These are phyloP conservation scores for Leptoxyphium fumago DNA, from an alignment of 2,329 filamentous ascomycete genomes.

Conservation along the genomic window DNA sequence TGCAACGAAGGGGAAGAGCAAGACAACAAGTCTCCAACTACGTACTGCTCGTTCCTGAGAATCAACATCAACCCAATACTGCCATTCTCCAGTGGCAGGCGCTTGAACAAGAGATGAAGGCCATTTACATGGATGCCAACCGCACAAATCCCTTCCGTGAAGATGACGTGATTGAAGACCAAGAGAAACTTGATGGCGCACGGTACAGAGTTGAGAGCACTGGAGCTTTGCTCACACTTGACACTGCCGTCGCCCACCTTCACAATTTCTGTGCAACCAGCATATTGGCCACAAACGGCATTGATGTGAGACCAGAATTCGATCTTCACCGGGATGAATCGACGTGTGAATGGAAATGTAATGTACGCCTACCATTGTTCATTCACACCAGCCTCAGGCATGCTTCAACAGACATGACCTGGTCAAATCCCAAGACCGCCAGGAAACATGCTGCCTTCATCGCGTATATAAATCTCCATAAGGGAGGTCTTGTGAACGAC, in stretches of 20 bases:
- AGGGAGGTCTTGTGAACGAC: conserved; percentile 59
- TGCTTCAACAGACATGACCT: conserved; percentile 38
- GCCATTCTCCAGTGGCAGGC: conserved; percentile 45
- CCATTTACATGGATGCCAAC: conserved; percentile 50
- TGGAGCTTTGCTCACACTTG: conserved; percentile 53
- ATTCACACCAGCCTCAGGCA: conserved; percentile 48
- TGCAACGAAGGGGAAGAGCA: conserved; percentile 51
- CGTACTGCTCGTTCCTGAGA: conserved; percentile 34
- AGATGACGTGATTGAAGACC: conserved; percentile 11
- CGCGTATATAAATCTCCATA: conserved; percentile 57
- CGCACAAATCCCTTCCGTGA: conserved; percentile 25
- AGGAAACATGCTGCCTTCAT: conserved; percentile 72
- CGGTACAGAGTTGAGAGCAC: conserved; percentile 30
- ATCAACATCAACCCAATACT: conserved; percentile 20
- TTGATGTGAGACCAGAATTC: conserved; percentile 56
- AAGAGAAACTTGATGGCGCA: conserved; percentile 35
- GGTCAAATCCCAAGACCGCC: conserved; percentile 58
- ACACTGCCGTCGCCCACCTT: conserved; percentile 62
- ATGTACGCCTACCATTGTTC: conserved; percentile 55
- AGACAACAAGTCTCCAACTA: conserved; percentile 42
- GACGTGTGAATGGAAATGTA: conserved; percentile 34
- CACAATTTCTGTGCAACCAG: conserved; percentile 57
- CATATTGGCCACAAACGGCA: conserved; percentile 44
- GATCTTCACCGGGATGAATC: conserved; percentile 18
- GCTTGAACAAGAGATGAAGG: conserved; percentile 61